Evolutionary conservation across 495 filamentous ascomycete genomes (phyloP).

Genomic region (Talaromyces ruber): DNA sequence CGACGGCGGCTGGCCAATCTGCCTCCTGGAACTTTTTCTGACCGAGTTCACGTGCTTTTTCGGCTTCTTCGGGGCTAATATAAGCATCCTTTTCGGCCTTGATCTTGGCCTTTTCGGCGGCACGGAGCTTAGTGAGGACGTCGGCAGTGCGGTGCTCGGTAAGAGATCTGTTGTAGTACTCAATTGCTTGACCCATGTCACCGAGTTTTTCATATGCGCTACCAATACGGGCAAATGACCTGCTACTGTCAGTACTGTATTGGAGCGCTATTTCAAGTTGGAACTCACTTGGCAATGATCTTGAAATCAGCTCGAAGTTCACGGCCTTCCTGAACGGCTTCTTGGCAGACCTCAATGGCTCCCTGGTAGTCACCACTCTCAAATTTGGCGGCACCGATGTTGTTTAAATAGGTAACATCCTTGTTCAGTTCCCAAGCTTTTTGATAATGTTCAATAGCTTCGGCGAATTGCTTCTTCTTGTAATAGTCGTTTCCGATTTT

Average conservation of each 20-base stretch:
- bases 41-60: conserved; percentile 90
- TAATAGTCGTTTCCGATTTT: conserved; percentile 88
- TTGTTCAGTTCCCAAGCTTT: conserved; percentile 94
- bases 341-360: conserved; percentile 75
- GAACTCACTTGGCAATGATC: conserved; percentile 75
- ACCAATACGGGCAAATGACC: conserved; percentile 84
- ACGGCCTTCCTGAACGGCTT: conserved; percentile 82
- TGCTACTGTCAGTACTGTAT: conserved; percentile 17
- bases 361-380: conserved; percentile 91
- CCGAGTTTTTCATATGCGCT: conserved; percentile 81
- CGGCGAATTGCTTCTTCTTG: conserved; percentile 95
- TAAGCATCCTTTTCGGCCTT: conserved; percentile 71
- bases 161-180: conserved; percentile 85
- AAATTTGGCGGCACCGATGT: conserved; percentile 86
- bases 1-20: conserved; percentile 94
- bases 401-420: conserved; percentile 96
- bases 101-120: conserved; percentile 84
- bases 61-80: conserved; percentile 83
- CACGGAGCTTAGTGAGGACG: conserved; percentile 81
- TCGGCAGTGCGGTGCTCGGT: conserved; percentile 97
- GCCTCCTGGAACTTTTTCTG: conserved; percentile 94
- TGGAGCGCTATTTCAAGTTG: background rate
- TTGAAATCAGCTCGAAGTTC: conserved; percentile 90
- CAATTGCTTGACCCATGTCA: conserved; percentile 73
- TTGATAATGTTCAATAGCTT: conserved; percentile 88